phyloP scores from a whole-genome alignment of 768 basidiomycete species.

The Kwoniella sp. region DNA sequence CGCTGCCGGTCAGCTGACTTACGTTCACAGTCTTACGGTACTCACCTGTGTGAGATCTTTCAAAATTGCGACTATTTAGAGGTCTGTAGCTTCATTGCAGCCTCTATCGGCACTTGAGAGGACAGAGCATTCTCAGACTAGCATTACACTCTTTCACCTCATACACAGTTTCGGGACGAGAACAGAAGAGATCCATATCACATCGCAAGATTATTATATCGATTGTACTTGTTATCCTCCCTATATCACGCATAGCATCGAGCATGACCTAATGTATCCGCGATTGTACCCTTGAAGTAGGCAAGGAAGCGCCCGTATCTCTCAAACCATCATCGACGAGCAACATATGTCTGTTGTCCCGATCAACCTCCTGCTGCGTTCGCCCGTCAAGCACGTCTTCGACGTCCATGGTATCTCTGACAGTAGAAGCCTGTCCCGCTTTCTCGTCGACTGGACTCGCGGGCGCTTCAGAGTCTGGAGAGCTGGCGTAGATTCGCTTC shows the following conservation, averaged over 20 bases:
- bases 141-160: too few species aligned
- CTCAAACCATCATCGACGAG: slow-evolving; percentile 18
- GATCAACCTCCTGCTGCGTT: slow-evolving; percentile 1
- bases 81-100: too few species aligned
- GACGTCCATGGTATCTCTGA: background rate
- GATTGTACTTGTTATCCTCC: too few species aligned
- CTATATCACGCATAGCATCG: background rate
- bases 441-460: slow-evolving; percentile 10
- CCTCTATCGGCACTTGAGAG: too few species aligned
- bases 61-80: too few species aligned
- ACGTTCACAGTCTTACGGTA: too few species aligned
- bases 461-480: background rate
- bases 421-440: background rate
- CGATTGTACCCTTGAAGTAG: slow-evolving; percentile 5
- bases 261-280: background rate
- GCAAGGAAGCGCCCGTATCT: slow-evolving; percentile 15
- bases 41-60: too few species aligned
- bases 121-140: too few species aligned
- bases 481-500: slow-evolving; percentile 14
- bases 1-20: too few species aligned
- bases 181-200: too few species aligned
- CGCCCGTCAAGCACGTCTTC: background rate
- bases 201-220: too few species aligned
- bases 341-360: background rate
- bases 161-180: too few species aligned